Percentiles rank a stretch among this genome's conserved stretches.
These are phyloP conservation scores for Lachnellula hyalina DNA, from an alignment of 2,329 filamentous ascomycete species.

Conservation along the genomic window DNA sequence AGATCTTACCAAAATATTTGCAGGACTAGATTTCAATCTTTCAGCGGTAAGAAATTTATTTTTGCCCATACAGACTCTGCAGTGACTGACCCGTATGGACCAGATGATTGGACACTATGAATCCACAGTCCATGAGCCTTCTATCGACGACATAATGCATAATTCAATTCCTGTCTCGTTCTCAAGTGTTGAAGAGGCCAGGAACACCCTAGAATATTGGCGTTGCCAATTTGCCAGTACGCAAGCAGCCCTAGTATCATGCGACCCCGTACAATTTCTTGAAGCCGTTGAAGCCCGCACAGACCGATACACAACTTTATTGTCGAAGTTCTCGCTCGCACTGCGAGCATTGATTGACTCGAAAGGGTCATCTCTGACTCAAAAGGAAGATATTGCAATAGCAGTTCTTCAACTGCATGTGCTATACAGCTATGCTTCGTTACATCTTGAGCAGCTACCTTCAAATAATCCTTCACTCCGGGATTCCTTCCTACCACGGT, in stretches of 20 bases:
- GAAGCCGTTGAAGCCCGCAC: neutral
- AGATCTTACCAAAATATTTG: constrained; percentile 4
- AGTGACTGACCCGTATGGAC: neutral
- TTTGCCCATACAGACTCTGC: neutral
- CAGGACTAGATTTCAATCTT: constrained; percentile 2
- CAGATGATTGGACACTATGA: constrained; percentile 5
- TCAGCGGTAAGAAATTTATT: neutral
- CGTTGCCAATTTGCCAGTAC: neutral
- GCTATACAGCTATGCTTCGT: constrained; percentile 1
- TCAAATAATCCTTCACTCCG: neutral
- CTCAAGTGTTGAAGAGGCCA: constrained; percentile 10
- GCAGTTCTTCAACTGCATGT: constrained; percentile 10
- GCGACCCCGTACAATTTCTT: neutral
- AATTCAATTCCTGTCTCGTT: constrained; percentile 1
- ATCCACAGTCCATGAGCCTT: neutral
- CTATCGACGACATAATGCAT: neutral
- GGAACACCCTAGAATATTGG: constrained; percentile 7
- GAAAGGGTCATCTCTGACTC: constrained; percentile 5
- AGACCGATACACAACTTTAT: neutral
- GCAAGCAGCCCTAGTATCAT: neutral
- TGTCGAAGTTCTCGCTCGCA: constrained; percentile 5
- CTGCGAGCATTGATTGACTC: constrained; percentile 2
- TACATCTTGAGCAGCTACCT: constrained; percentile 4
- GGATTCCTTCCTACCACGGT: constrained; percentile 2
- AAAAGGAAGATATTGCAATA: constrained; percentile 9